Base-by-base conservation (phyloP, 2,329 filamentous ascomycete genomes). In the Trichoderma koningii region DNA sequence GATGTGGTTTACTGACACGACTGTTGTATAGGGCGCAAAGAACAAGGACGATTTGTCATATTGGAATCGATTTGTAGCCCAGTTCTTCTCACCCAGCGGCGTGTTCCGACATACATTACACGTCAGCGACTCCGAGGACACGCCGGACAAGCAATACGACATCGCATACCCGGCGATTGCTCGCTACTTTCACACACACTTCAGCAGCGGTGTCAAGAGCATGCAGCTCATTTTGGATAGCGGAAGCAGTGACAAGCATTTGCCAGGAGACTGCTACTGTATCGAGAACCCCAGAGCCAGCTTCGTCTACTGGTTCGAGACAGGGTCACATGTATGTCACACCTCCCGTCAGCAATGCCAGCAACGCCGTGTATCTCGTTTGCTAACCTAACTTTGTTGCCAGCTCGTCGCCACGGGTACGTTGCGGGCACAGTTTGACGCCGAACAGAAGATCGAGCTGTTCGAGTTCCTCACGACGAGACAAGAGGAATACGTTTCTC, bases 141-240 rank as follows among this genome's bases (percentile, higher is more conserved):
- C 79, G 42, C 82, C 80, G 19, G 85, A 89, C 63, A 97, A 96
- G 79, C 87, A 90, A 71, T 97, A 93, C 72, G 93, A 97, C 74
- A 92, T 98, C 55, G 86, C 89, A 3, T 91, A 87, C 66, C 86
- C 93, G 3, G 91, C 91, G 0, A 82, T 99, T 52, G 87, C 94
- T 41, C 88, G 94, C 72, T 98, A 95, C 76, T 97, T 97, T 75
- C 87, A 90, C 71, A 93, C 92, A 0, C 90, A 96, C 72, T 97
- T 95, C 74, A 89, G 89, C 65, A 94, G 92, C 67, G 93, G 93
- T 7, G 88, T 97, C 63, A 89, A 86, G 70, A 91, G 88, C 63
- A 91, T 98, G 71, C 92, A 97, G 75, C 85, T 98, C 74, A 87
- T 93, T 23, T 84, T 96, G 71, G 93, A 96, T 70, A 88, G 87